A percentile compares a stretch with the other conserved stretches of the same genome.
phyloP scores from a whole-genome alignment of 2,329 filamentous ascomycete genomes.

The Ceratocystis eucalypticola region DNA sequence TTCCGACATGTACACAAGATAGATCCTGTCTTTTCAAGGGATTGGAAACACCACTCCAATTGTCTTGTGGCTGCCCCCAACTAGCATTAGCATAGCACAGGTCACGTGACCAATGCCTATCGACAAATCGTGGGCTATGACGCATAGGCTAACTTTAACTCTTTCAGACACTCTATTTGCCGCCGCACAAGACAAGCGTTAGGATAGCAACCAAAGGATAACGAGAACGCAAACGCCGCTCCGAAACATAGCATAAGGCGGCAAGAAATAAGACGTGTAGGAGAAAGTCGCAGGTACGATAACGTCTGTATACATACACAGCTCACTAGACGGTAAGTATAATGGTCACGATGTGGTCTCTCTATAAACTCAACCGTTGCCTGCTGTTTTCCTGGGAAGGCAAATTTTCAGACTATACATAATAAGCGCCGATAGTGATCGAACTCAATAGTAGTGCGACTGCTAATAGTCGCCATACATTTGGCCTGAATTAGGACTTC shows the following conservation, averaged over 20 bases:
- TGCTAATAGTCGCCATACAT: slow-evolving; percentile 4
- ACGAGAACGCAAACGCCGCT: background rate
- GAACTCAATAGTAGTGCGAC: background rate
- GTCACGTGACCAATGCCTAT: background rate
- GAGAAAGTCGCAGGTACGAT: background rate
- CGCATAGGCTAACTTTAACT: slow-evolving; percentile 2
- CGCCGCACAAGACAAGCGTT: background rate
- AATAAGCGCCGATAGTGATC: slow-evolving; percentile 6
- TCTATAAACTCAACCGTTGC: no score
- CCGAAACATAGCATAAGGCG: background rate
- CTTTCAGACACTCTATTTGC: background rate
- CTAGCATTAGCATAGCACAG: background rate
- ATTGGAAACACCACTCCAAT: background rate
- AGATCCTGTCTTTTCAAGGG: background rate
- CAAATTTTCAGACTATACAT: background rate
- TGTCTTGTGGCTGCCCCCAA: background rate
- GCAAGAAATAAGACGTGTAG: background rate
- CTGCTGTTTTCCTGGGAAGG: no score
- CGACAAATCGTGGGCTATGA: slow-evolving; percentile 12
- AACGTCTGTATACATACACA: background rate
- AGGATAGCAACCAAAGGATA: background rate
- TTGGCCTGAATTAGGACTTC: background rate
- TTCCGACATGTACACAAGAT: no score
- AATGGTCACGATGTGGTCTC: background rate
- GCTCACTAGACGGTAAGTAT: background rate